Evolutionary conservation across 208 protist species (phyloP).

Genomic region (Wallacemonas rigidus): DNA sequence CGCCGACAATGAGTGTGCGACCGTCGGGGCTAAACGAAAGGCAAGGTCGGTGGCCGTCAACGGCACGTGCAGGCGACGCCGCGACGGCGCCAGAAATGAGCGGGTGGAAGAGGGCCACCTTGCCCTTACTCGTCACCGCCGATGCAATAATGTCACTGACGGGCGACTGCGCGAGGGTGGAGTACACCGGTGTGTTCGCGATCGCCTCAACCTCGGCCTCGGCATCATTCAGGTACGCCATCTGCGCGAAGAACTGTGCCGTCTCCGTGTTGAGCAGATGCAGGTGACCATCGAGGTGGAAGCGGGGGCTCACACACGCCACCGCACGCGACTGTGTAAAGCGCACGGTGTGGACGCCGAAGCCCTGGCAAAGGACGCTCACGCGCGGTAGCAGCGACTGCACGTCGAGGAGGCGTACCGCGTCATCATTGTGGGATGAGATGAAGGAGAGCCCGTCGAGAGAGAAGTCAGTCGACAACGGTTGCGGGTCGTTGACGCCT

Average conservation of each 20-base stretch:
- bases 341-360: slow-evolving; percentile 60
- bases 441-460: slow-evolving; percentile 65
- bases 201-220: slow-evolving; percentile 37
- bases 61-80: slow-evolving; percentile 38
- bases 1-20: slow-evolving; percentile 52
- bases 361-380: slow-evolving; percentile 55
- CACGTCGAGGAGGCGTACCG: slow-evolving; percentile 75
- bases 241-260: slow-evolving; percentile 59
- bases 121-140: slow-evolving; percentile 47
- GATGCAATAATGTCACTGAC: slow-evolving; percentile 64
- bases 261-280: slow-evolving; percentile 77
- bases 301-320: slow-evolving; percentile 67
- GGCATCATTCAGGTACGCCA: slow-evolving; percentile 71
- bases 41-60: slow-evolving; percentile 39
- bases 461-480: slow-evolving; percentile 76
- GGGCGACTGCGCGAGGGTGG: slow-evolving; percentile 64
- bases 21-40: slow-evolving; percentile 70
- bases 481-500: slow-evolving; percentile 68
- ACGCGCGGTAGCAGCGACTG: slow-evolving; percentile 41
- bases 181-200: slow-evolving; percentile 67
- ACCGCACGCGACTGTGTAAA: slow-evolving; percentile 75
- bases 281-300: slow-evolving; percentile 75
- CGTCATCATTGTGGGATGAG: slow-evolving; percentile 77
- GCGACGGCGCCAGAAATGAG: slow-evolving; percentile 79
- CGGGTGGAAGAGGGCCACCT: slow-evolving; percentile 76